Percentiles rank a stretch among this genome's conserved stretches.
Evolutionary conservation across 164 flowering plant genomes (phyloP).

Genomic region (Liriodendron chinense): DNA sequence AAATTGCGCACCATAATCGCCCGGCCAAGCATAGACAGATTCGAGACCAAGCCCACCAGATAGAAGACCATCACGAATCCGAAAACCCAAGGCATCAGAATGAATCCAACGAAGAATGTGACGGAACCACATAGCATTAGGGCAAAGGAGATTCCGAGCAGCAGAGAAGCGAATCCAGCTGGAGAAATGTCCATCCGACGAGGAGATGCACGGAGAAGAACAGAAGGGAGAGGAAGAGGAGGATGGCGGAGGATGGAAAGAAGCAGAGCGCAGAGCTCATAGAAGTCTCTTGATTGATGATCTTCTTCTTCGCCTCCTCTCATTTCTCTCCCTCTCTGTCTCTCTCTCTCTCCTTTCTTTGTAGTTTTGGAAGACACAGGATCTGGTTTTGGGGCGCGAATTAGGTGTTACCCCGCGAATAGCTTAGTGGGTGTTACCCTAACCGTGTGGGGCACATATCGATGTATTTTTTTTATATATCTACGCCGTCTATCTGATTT

Average conservation of each 20-base stretch:
- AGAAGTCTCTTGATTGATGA: slow-evolving; percentile 54
- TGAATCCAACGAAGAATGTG: slow-evolving; percentile 79
- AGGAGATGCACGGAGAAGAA: slow-evolving; percentile 2
- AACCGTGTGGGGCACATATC: too few relatives aligned
- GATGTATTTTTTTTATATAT: too few relatives aligned
- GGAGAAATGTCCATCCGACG: slow-evolving; percentile 45
- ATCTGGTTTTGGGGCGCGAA: too few relatives aligned
- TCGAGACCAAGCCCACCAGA: slow-evolving; percentile 65
- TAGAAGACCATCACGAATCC: slow-evolving; percentile 71
- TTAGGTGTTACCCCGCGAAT: too few relatives aligned
- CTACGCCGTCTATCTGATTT: too few relatives aligned
- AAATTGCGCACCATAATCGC: slow-evolving; percentile 35
- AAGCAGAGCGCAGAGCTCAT: slow-evolving; percentile 67
- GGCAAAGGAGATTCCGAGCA: slow-evolving; percentile 75
- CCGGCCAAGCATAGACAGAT: slow-evolving; percentile 56
- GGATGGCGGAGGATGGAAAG: slow-evolving; percentile 58
- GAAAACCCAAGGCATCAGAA: slow-evolving; percentile 94
- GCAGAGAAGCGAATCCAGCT: slow-evolving; percentile 71
- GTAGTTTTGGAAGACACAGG: too few relatives aligned
- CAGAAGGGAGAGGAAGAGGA: slow-evolving; percentile 20
- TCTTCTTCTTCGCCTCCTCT: slow-evolving; percentile 22
- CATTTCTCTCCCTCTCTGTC: not conserved
- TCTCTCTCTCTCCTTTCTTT: not conserved
- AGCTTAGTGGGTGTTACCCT: too few relatives aligned
- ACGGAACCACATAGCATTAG: slow-evolving; percentile 94